Conservation (phyloP, 225 moss, liverwort and hornwort genomes). For the Polytrichum commune region DNA sequence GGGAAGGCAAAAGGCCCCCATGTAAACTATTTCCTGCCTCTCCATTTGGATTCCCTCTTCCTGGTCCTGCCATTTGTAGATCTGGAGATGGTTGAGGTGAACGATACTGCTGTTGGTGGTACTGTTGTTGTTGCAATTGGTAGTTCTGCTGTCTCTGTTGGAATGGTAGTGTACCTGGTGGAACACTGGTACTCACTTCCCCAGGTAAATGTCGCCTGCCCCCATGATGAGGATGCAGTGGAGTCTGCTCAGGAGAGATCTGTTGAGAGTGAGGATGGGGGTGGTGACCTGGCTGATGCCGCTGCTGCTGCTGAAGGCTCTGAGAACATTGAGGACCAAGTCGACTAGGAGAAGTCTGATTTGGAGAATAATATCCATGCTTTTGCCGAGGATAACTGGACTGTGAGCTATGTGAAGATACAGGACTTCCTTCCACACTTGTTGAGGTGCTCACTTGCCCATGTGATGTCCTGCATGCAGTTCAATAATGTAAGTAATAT, state of each 20-base stretch:
- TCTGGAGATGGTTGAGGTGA: conserved; percentile 32
- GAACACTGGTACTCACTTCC: conserved; percentile 27
- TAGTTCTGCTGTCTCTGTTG: conserved; percentile 38
- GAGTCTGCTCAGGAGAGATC: conserved; percentile 40
- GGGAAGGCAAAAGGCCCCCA: conserved; percentile 31
- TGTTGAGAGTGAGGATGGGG: conserved; percentile 34
- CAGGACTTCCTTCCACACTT: conserved; percentile 44
- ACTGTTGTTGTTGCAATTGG: conserved; percentile 45
- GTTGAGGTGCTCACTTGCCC: conserved; percentile 39
- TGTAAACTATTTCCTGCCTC: conserved; percentile 28
- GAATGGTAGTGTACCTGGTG: conserved; percentile 36
- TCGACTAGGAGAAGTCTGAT: conserved; percentile 51
- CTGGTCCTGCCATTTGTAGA: conserved; percentile 29
- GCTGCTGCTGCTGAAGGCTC: conserved; percentile 41
- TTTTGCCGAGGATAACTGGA: conserved; percentile 36
- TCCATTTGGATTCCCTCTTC: conserved; percentile 25
- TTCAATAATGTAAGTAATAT: too few relatives aligned
- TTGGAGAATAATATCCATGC: conserved; percentile 38
- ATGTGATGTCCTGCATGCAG: conserved; percentile 33
- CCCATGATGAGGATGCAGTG: conserved; percentile 29
- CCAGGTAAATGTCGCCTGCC: conserved; percentile 31
- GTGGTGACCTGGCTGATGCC: conserved; percentile 28
- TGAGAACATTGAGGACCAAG: conserved; percentile 40
- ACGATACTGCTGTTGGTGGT: conserved; percentile 28
- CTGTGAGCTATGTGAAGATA: conserved; percentile 48